These are phyloP conservation scores for Lablab purpureus DNA, from an alignment of 306 rosid species.

Conservation along the genomic window DNA sequence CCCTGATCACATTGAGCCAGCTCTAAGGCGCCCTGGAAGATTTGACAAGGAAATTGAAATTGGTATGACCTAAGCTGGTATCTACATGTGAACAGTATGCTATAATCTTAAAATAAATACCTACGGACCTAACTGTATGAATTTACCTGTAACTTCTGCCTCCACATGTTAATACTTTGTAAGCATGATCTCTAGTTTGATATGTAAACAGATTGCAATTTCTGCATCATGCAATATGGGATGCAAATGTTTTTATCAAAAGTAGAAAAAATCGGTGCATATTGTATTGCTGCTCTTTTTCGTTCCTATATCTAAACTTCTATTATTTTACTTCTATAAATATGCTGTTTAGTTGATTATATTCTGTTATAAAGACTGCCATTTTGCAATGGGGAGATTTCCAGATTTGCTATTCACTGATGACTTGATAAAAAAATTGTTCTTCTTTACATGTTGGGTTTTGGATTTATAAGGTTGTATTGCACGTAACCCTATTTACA, in stretches of 20 bases:
- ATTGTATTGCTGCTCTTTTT: not conserved
- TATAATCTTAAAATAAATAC: conserved; percentile 28
- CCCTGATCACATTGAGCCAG: conserved; percentile 89
- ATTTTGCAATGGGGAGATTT: not conserved
- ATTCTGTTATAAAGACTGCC: conserved; percentile 14
- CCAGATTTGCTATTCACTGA: not conserved
- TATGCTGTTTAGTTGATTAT: not conserved
- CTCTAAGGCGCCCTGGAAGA: conserved; percentile 94
- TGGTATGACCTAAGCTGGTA: conserved; percentile 55
- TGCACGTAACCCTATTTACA: not conserved
- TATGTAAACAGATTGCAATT: conserved; percentile 18
- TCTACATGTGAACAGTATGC: conserved; percentile 8
- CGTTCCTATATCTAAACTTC: not conserved
- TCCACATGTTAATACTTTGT: conserved; percentile 14
- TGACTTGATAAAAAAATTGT: not conserved
- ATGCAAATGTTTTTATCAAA: not conserved
- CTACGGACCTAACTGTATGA: not conserved
- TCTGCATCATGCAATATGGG: not conserved
- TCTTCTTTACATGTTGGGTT: conserved; percentile 22
- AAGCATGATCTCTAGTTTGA: conserved; percentile 16
- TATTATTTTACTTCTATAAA: conserved; percentile 2
- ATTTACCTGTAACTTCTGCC: conserved; percentile 9
- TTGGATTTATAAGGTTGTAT: not conserved
- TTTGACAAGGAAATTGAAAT: conserved; percentile 94
- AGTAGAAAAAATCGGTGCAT: not conserved